Percentiles rank a stretch among this genome's conserved stretches.
These are phyloP conservation scores for Candida sithepensis DNA, from an alignment of 805 yeast genomes.

Conservation along the genomic window DNA sequence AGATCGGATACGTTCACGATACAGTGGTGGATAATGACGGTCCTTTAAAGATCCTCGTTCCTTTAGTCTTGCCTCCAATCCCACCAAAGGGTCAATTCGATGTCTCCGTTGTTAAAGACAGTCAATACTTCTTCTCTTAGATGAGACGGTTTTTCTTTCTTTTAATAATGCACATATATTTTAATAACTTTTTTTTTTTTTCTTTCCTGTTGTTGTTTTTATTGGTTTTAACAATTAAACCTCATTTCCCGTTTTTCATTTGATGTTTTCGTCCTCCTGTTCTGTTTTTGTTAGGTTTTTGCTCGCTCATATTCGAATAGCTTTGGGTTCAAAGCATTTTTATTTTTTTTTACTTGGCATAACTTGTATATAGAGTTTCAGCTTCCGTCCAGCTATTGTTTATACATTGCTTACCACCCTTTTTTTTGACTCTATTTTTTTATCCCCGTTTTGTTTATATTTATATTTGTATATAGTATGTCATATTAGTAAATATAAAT, in stretches of 20 bases:
- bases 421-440: no score
- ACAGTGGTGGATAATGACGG: slow-evolving; percentile 18
- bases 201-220: not conserved
- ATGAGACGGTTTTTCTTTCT: not conserved
- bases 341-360: not conserved
- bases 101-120: slow-evolving; percentile 64
- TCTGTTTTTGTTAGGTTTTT: not conserved
- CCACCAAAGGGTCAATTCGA: slow-evolving; percentile 85
- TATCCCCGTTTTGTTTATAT: not conserved
- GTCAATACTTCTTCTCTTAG: slow-evolving; percentile 71
- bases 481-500: not conserved
- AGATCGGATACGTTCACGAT: slow-evolving; percentile 18
- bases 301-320: not conserved
- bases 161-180: not conserved
- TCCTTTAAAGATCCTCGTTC: slow-evolving; percentile 50
- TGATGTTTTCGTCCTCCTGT: not conserved
- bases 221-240: not conserved
- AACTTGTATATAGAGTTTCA: not conserved
- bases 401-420: no score
- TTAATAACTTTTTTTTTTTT: not conserved
- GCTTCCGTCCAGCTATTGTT: not conserved
- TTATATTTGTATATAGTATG: not conserved
- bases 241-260: no score
- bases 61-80: slow-evolving; percentile 64
- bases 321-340: not conserved